Base-by-base conservation (phyloP, 1,284 basidiomycete genomes). In the Ustilago sp. region DNA sequence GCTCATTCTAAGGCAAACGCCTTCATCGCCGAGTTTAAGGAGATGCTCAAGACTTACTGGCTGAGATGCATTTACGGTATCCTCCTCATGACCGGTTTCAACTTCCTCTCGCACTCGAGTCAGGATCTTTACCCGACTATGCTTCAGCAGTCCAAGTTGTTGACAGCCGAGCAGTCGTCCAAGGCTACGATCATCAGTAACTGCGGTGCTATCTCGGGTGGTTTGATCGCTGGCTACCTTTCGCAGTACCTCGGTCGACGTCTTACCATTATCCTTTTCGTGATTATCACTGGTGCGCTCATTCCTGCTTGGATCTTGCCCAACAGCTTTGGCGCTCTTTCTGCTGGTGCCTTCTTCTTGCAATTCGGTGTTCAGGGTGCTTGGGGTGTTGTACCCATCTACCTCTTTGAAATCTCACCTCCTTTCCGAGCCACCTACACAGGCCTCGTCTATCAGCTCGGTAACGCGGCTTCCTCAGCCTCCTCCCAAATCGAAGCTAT, bases 361-460 rank as follows among this genome's bases (percentile, higher is more conserved):
- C 84, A 85, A 31, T 78, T 84, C 34, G 81, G 82, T 51, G 83
- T 87, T 0, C 87, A 88, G 63, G 88, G 88, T 36, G 88, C 89
- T 2, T 89, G 88, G 86, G 84, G 84, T 58, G 80, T 92, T 88
- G 92, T 94, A 77, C 93, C 93, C 2, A 93, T 94, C 81, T 91
- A 93, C 85, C 89, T 97, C n/a, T 90, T 92, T 3, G 96, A 98
- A 87, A 91, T 95, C 87, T 92, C 93, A 0, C 94, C 95, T 0
- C 91, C 94, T 0, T 98, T 97, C 90, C 90, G 95, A 61, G 94
- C 94, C 8, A 93, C 93, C 0, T 98, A 96, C 89, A 92, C 93
- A 23, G 95, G 95, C 76, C 90, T 96, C 0, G 92, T 93, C 0
- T 98, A 96, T 87, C 95, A 97, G 66, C 76, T 86, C 45, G 87